phyloP scores from a whole-genome alignment of 345 rosid species.

The Clausena lansium region DNA sequence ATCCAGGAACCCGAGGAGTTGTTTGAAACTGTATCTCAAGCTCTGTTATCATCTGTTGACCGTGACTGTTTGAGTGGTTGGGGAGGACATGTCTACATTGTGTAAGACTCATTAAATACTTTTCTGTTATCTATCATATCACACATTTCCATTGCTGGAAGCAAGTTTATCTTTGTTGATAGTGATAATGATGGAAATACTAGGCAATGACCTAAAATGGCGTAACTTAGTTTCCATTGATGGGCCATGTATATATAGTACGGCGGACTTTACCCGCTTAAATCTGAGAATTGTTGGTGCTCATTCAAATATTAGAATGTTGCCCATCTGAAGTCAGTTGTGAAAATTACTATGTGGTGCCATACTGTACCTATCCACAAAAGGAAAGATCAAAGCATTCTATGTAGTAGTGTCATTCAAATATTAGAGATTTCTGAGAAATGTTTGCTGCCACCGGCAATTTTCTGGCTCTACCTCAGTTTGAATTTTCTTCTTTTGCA shows the following conservation, averaged over 20 bases:
- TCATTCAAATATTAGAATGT: background rate
- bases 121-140: background rate
- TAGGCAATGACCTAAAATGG: background rate
- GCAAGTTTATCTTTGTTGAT: background rate
- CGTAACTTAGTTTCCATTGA: background rate
- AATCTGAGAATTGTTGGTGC: background rate
- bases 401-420: background rate
- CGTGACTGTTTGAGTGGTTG: slow-evolving; percentile 98
- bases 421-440: no score
- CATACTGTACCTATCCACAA: background rate
- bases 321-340: background rate
- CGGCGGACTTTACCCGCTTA: no score
- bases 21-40: slow-evolving; percentile 87
- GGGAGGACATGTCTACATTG: slow-evolving; percentile 96
- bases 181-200: background rate
- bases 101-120: slow-evolving; percentile 54
- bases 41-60: slow-evolving; percentile 83
- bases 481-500: background rate
- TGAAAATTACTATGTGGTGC: background rate
- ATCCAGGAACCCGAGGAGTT: slow-evolving; percentile 86
- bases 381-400: background rate
- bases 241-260: background rate
- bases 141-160: background rate
- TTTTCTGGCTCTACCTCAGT: background rate
- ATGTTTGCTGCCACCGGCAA: background rate